Evolutionary conservation across 1,284 basidiomycete species (phyloP).

Genomic region (Boletus semigastroideus): DNA sequence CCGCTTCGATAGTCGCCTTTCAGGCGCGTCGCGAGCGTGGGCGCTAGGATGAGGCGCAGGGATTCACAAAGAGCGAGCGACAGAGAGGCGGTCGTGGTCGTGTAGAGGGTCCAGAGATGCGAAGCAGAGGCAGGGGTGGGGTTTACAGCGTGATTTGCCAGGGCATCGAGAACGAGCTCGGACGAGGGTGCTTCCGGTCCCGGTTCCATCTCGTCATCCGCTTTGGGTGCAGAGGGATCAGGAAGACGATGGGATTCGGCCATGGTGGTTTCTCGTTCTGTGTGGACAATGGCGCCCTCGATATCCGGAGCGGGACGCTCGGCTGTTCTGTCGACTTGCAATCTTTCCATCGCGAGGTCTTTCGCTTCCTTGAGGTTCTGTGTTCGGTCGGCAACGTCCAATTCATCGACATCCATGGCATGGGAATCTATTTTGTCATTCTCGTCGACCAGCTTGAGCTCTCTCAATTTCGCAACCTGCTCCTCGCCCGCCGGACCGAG

Average conservation of each 20-base stretch:
- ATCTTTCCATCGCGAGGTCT: constrained; percentile 29
- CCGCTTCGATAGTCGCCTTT: constrained; percentile 98
- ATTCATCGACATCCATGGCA: constrained; percentile 50
- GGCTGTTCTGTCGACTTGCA: constrained; percentile 34
- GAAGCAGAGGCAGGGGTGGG: constrained; percentile 42
- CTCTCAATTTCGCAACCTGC: constrained; percentile 78
- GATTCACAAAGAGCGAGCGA: constrained; percentile 95
- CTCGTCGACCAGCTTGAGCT: constrained; percentile 76
- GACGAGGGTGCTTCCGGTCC: constrained; percentile 36
- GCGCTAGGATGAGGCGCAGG: constrained; percentile 94
- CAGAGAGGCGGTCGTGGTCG: constrained; percentile 86
- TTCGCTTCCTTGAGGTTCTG: constrained; percentile 28
- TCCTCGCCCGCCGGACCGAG: constrained; percentile 86
- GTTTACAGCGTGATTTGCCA: constrained; percentile 46
- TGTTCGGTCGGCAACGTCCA: constrained; percentile 15
- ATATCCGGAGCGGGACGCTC: constrained; percentile 36
- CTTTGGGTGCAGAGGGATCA: constrained; percentile 33
- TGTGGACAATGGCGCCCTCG: constrained; percentile 50
- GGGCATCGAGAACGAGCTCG: constrained; percentile 55
- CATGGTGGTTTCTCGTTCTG: constrained; percentile 27
- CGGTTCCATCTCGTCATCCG: constrained; percentile 28
- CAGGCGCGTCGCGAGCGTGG: constrained; percentile 91
- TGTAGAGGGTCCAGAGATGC: constrained; percentile 89
- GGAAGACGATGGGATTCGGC: constrained; percentile 10
- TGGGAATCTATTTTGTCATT: constrained; percentile 33